Percentiles rank a stretch among this genome's conserved stretches.
phyloP scores from a whole-genome alignment of 2,329 filamentous ascomycete species.

The Coleophoma cylindrospora region DNA sequence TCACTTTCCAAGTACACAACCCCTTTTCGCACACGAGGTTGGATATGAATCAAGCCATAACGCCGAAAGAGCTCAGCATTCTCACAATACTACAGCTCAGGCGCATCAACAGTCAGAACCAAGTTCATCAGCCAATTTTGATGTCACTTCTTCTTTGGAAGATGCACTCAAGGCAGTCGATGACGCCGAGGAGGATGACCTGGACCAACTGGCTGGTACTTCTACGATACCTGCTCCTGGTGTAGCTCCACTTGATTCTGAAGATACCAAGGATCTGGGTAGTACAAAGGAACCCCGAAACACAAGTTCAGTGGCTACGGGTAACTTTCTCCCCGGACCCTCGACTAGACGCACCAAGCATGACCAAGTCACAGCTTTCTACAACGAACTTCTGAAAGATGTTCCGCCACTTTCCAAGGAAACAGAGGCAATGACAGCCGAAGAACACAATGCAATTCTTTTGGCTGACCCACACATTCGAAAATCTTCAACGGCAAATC shows the following conservation, averaged over 20 bases:
- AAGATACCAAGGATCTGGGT: neutral
- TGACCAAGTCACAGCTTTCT: no score
- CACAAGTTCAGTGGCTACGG: no score
- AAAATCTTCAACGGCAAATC: slow-evolving; percentile 87
- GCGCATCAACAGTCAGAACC: neutral
- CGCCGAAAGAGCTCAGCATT: neutral
- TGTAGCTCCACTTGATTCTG: neutral
- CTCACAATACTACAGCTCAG: neutral
- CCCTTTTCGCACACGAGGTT: slow-evolving; percentile 7
- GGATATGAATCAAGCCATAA: neutral
- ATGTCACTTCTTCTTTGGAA: slow-evolving; percentile 26
- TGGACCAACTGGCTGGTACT: neutral
- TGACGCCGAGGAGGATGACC: neutral
- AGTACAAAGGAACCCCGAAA: slow-evolving; percentile 12
- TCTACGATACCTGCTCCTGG: neutral
- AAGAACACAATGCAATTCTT: slow-evolving; percentile 86
- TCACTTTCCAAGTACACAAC: slow-evolving; percentile 19
- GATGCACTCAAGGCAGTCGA: slow-evolving; percentile 20
- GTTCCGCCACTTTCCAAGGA: neutral
- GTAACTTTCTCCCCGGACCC: no score
- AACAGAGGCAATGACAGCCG: slow-evolving; percentile 59
- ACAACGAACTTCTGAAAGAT: slow-evolving; percentile 4
- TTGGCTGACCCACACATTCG: slow-evolving; percentile 79
- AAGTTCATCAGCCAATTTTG: slow-evolving; percentile 20
- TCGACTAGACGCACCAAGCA: no score